These are phyloP conservation scores for Davidsoniella eucalypti DNA, from an alignment of 2,329 filamentous ascomycete species.

Conservation along the genomic window DNA sequence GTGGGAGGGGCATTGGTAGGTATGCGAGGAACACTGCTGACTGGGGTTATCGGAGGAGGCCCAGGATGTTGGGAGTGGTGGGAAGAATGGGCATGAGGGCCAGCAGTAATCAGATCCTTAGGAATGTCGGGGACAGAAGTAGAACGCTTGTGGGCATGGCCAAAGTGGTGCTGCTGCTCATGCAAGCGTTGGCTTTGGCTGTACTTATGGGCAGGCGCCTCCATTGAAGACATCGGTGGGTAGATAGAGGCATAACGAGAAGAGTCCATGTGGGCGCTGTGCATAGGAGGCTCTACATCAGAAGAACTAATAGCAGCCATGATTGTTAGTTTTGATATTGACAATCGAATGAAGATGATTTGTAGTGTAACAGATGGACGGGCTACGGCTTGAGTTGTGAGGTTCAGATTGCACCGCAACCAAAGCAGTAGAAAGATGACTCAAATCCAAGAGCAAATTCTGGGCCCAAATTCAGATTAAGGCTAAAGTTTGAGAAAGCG, in stretches of 20 bases:
- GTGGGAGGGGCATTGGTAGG: neutral
- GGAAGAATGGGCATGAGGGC: neutral
- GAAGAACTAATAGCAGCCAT: slow-evolving; percentile 7
- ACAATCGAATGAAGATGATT: too few species aligned
- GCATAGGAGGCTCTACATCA: neutral
- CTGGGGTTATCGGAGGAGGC: neutral
- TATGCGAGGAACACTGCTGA: neutral
- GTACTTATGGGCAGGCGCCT: slow-evolving; percentile 2
- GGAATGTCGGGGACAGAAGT: slow-evolving; percentile 11
- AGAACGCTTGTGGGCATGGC: slow-evolving; percentile 11
- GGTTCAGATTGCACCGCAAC: too few species aligned
- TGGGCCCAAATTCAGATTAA: too few species aligned
- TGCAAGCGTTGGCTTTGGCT: slow-evolving; percentile 5
- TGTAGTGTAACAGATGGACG: too few species aligned
- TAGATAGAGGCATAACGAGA: neutral
- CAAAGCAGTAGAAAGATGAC: too few species aligned
- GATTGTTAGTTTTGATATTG: neutral
- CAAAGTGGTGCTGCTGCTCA: slow-evolving; percentile 8
- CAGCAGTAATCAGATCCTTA: slow-evolving; percentile 8
- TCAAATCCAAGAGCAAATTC: too few species aligned
- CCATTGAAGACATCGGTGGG: neutral
- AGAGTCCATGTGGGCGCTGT: too few species aligned
- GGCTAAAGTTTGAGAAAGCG: too few species aligned
- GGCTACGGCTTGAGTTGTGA: too few species aligned
- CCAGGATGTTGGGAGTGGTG: neutral